Percentiles rank a stretch among this genome's conserved stretches.
Conservation (phyloP, 2,329 filamentous ascomycete genomes). For the Dissoconium aciculare region DNA sequence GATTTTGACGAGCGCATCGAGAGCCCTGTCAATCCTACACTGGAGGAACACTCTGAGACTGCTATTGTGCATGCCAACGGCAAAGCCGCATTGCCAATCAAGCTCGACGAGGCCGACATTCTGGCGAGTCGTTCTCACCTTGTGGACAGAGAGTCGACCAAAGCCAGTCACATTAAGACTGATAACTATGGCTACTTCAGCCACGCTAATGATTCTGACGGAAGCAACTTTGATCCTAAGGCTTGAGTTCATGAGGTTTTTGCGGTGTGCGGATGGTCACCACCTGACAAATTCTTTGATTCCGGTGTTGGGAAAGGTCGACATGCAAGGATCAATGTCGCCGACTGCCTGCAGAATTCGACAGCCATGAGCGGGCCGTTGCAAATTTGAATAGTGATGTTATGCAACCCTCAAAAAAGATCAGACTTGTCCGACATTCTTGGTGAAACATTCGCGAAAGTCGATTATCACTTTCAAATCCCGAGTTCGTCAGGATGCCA, state of each 20-base stretch:
- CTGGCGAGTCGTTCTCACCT: neutral
- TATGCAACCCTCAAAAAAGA: too few relatives aligned
- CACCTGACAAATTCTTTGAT: constrained; percentile 4
- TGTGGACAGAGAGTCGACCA: neutral
- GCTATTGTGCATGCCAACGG: neutral
- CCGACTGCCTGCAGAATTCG: too few relatives aligned
- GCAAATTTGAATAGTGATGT: neutral
- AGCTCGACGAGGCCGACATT: neutral
- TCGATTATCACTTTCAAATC: too few relatives aligned
- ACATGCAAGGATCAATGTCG: too few relatives aligned
- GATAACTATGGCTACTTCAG: constrained; percentile 2
- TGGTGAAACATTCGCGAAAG: neutral
- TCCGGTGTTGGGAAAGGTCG: too few relatives aligned
- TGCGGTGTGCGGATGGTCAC: neutral
- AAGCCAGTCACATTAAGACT: too few relatives aligned
- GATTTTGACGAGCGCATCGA: neutral
- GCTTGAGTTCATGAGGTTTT: neutral
- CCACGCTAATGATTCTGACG: constrained; percentile 2
- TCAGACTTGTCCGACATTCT: too few relatives aligned
- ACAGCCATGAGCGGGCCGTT: too few relatives aligned
- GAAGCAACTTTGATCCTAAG: constrained; percentile 1
- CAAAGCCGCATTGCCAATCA: neutral
- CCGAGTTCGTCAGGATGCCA: too few relatives aligned
- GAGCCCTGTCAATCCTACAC: constrained; percentile 1
- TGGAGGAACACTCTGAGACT: neutral